phyloP scores from a whole-genome alignment of 1,139 yeast species.

The Meyerozyma elateridarum region DNA sequence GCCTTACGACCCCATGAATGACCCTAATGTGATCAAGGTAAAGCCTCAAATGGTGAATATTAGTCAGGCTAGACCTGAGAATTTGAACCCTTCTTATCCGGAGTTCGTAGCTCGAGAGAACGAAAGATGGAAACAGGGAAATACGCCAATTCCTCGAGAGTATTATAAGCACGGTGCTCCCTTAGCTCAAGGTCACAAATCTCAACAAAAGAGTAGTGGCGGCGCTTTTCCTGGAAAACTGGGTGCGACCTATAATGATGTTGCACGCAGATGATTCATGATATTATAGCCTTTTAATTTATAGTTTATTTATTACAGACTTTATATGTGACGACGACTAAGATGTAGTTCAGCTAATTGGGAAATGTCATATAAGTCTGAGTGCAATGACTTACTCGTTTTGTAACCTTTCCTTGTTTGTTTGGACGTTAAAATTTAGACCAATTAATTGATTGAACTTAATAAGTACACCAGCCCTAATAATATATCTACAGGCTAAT shows the following conservation, averaged over 20 bases:
- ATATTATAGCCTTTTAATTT: no score
- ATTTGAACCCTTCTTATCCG: conserved; percentile 35
- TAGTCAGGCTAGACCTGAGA: conserved; percentile 30
- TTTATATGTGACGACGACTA: no score
- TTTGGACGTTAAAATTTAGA: no score
- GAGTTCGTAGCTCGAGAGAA: conserved; percentile 32
- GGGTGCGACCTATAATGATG: conserved; percentile 37
- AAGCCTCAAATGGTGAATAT: conserved; percentile 37
- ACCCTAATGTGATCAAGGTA: conserved; percentile 27
- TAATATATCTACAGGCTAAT: no score
- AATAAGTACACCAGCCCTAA: no score
- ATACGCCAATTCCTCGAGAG: conserved; percentile 24
- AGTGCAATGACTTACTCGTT: no score
- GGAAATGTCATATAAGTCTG: no score
- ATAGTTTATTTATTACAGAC: no score
- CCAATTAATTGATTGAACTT: no score
- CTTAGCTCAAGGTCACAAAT: conserved; percentile 24
- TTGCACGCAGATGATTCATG: conserved; percentile 32
- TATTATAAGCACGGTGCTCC: conserved; percentile 33
- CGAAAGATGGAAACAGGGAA: conserved; percentile 29
- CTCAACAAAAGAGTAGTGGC: conserved; percentile 20
- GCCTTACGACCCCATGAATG: conserved; percentile 20
- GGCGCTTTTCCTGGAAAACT: conserved; percentile 34
- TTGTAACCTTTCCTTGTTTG: no score
- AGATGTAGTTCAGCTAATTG: conserved; percentile 2